phyloP scores from a whole-genome alignment of 257 asterid species.

The Nicotiana tomentosiformis region DNA sequence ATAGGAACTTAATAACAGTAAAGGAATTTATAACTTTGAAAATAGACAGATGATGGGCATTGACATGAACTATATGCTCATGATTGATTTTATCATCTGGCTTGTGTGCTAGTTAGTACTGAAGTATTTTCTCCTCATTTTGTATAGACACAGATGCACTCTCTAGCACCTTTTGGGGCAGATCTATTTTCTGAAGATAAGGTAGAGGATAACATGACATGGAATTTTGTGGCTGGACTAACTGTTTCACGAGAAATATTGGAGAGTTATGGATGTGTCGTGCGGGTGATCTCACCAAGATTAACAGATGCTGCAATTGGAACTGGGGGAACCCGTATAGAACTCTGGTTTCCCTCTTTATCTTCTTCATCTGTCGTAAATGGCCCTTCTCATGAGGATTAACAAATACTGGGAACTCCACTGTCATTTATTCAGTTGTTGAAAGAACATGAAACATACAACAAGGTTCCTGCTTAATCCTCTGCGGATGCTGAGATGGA shows the following conservation, averaged over 20 bases:
- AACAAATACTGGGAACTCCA: conserved; percentile 5
- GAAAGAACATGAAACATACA: not conserved
- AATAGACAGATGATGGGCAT: too few species aligned
- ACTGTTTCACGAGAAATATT: conserved; percentile 93
- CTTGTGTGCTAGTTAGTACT: not conserved
- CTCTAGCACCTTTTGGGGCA: conserved; percentile 74
- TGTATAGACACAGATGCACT: conserved; percentile 90
- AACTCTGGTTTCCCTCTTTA: conserved; percentile 80
- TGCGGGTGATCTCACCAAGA: conserved; percentile 81
- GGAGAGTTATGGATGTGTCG: conserved; percentile 77
- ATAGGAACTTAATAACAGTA: not conserved
- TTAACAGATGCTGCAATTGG: conserved; percentile 41
- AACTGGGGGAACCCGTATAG: conserved; percentile 79
- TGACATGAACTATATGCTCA: not conserved
- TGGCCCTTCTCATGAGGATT: conserved; percentile 25
- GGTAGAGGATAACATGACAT: conserved; percentile 79
- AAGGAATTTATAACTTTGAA: not conserved
- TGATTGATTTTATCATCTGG: not conserved
- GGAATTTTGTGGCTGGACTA: conserved; percentile 91
- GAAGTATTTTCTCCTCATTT: not conserved
- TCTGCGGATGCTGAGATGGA: not conserved
- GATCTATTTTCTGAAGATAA: conserved; percentile 56
- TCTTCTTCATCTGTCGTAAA: conserved; percentile 25
- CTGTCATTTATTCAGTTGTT: not conserved
- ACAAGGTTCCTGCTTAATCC: not conserved